Conservation (phyloP, 202 grass and related monocot species). For the Hordeum pubiflorum region DNA sequence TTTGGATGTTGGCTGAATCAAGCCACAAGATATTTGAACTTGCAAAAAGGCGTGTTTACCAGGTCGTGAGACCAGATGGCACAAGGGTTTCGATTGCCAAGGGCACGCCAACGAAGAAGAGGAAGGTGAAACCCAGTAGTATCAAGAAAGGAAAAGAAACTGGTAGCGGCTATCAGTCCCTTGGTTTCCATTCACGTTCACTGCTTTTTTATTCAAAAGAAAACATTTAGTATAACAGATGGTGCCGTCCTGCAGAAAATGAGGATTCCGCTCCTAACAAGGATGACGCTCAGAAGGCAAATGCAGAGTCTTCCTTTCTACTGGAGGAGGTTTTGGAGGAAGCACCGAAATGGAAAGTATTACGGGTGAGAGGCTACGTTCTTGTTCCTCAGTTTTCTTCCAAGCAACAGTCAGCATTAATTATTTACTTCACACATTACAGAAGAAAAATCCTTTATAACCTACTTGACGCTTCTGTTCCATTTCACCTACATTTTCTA, state of each 20-base stretch:
- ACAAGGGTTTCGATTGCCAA: constrained; percentile 42
- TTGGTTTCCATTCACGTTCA: neutral
- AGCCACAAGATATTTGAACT: constrained; percentile 94
- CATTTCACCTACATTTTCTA: neutral
- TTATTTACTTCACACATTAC: neutral
- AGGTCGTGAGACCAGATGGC: constrained; percentile 64
- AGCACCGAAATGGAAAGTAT: constrained; percentile 94
- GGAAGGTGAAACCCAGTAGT: constrained; percentile 30
- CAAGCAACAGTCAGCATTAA: neutral
- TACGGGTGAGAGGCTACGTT: constrained; percentile 66
- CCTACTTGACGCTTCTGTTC: neutral
- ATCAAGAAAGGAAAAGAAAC: constrained; percentile 54
- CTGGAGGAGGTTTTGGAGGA: constrained; percentile 92
- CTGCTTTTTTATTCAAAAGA: neutral
- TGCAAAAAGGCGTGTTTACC: constrained; percentile 84
- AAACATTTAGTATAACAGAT: constrained; percentile 13
- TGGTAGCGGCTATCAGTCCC: constrained; percentile 27
- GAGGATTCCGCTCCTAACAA: constrained; percentile 34
- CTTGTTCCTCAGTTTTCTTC: constrained; percentile 29
- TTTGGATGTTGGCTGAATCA: constrained; percentile 96
- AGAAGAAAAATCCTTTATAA: neutral
- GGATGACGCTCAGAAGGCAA: constrained; percentile 16
- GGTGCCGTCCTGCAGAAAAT: constrained; percentile 28
- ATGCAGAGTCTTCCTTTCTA: constrained; percentile 29
- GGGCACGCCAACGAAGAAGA: constrained; percentile 59